Evolutionary conservation across 2,329 filamentous ascomycete genomes (phyloP), one percentile per base, ranked within the genome.

Genomic region (Waltergamsia citrina): DNA sequence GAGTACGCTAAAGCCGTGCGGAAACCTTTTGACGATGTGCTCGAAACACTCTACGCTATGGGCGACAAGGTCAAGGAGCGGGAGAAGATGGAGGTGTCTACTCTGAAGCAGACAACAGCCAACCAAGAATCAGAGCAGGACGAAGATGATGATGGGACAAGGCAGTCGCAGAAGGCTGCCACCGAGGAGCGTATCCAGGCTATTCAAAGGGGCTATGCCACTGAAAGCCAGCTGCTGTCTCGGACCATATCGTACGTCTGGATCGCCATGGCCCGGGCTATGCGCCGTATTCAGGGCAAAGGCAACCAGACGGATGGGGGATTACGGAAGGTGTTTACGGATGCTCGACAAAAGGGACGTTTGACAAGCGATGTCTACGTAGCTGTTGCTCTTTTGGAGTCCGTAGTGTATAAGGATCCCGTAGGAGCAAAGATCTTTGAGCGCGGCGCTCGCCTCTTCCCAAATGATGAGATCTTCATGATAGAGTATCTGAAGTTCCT

Each of bases 341-440:
- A 96, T 54, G 88, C 92, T 31, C 78, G 92, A 22, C 82, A 84
- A 48, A 79, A 80, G 43, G 93, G 92, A 14, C 82, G 87, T 34
- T 73, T 98, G 29, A 92, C 86, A 7, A 94, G 86, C 47, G 92
- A 96, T 53, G 85, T 95, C 6, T 98, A 98, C 52, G 84, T 95
- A 35, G 87, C 87, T 1, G 86, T 86, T 45, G 92, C 93, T 12
- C 69, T 94, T 38, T 84, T 98, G 50, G 92, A 98, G 56, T 90
- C 92, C 52, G 81, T 94, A 46, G 93, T 93, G 45, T 98, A 98
- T 59, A 92, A 94, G 51, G 92, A 96, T 48, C 75, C 81, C 1
- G 85, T 92, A 1, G 90, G 88, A 2, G 85, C 83, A 28, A 95
- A 92, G 61, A 96, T 98, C 39, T 94, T 96, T 45, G 92, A 98